phyloP scores from a whole-genome alignment of 306 rosid genomes.

The Trifolium subterraneum region DNA sequence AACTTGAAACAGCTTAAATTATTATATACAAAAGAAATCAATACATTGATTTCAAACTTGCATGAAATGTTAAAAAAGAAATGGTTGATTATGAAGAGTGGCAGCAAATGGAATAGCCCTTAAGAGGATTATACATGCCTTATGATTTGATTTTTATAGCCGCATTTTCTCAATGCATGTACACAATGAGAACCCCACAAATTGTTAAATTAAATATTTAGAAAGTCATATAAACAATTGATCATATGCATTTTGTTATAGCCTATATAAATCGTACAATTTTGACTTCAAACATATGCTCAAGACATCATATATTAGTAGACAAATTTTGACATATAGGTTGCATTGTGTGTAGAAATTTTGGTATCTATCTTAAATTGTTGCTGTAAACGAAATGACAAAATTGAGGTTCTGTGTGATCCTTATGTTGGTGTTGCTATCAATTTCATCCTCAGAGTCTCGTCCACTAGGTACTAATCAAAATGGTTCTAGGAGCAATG shows the following conservation, averaged over 20 bases:
- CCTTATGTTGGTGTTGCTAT: constrained; percentile 9
- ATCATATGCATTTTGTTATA: background rate
- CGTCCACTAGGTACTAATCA: constrained; percentile 1
- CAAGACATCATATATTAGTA: background rate
- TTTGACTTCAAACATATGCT: background rate
- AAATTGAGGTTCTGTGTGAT: background rate
- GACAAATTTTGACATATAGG: too few species aligned
- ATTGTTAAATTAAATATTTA: constrained; percentile 3
- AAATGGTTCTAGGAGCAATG: background rate
- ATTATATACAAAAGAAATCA: background rate
- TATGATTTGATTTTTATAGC: constrained; percentile 3
- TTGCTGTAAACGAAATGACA: background rate
- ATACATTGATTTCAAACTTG: background rate
- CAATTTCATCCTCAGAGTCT: constrained; percentile 14
- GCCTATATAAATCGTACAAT: constrained; percentile 18
- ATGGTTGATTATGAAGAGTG: background rate
- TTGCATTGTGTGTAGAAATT: background rate
- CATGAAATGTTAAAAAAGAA: background rate
- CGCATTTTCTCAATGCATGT: constrained; percentile 16
- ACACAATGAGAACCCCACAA: background rate
- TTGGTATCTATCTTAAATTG: background rate
- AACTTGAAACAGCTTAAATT: background rate
- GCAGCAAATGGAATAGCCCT: constrained; percentile 5
- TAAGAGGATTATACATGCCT: constrained; percentile 17
- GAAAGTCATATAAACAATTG: background rate